Evolutionary conservation across 306 rosid species (phyloP).

Genomic region (Quillaja saponaria): DNA sequence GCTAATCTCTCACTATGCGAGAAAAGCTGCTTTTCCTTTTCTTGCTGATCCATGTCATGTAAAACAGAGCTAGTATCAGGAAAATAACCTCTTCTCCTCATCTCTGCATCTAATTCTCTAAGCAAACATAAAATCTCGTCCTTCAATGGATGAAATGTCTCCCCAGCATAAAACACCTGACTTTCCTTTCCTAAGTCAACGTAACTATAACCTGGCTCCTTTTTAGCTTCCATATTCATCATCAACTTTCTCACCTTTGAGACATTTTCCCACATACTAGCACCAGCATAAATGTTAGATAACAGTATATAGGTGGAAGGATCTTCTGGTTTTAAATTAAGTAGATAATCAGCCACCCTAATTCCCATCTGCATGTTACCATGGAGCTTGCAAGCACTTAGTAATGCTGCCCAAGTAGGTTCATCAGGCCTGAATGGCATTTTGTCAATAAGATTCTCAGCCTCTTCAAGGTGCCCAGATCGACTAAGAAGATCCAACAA

Average conservation of each 20-base stretch:
- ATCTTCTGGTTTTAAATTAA: conserved; percentile 56
- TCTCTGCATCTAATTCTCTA: conserved; percentile 59
- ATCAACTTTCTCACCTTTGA: conserved; percentile 68
- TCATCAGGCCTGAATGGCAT: conserved; percentile 81
- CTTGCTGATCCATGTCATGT: conserved; percentile 81
- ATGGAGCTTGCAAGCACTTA: conserved; percentile 77
- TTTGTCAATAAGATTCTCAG: conserved; percentile 53
- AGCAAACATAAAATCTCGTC: conserved; percentile 62
- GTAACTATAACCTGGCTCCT: conserved; percentile 82
- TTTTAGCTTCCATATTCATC: conserved; percentile 64
- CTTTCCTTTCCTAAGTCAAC: conserved; percentile 70
- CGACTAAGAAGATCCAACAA: conserved; percentile 81
- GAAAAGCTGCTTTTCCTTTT: conserved; percentile 80
- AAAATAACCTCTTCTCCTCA: conserved; percentile 80
- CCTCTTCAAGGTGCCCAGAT: conserved; percentile 86
- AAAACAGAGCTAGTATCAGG: conserved; percentile 79
- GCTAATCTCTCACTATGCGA: conserved; percentile 93
- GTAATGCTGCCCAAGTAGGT: conserved; percentile 87
- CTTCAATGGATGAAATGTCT: conserved; percentile 69
- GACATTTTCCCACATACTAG: conserved; percentile 72
- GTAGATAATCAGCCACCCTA: conserved; percentile 60
- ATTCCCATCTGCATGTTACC: conserved; percentile 61
- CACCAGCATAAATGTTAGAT: conserved; percentile 70
- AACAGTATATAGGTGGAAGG: conserved; percentile 70
- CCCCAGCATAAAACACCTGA: conserved; percentile 81